Conservation (phyloP, 2,329 filamentous ascomycete species). For the Penicillium hordei region DNA sequence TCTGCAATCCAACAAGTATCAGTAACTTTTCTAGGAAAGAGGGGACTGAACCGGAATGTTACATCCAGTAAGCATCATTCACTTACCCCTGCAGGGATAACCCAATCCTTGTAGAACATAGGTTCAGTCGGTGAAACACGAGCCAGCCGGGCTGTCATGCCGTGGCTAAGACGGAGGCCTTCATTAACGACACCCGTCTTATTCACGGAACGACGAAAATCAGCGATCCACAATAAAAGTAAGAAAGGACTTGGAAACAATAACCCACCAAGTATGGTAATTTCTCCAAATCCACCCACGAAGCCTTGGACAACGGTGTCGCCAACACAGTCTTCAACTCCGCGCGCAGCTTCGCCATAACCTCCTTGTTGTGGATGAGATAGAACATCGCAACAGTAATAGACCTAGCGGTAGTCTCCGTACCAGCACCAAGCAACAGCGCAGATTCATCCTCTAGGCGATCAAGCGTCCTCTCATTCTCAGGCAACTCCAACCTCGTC, state of each 20-base stretch:
- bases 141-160: constrained; percentile 22
- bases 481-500: constrained; percentile 36
- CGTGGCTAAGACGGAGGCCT: constrained; percentile 23
- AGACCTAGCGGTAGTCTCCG: constrained; percentile 36
- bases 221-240: neutral
- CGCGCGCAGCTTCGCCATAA: constrained; percentile 22
- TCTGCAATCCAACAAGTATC: constrained; percentile 5
- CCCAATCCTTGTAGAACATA: constrained; percentile 21
- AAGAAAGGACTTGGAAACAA: neutral
- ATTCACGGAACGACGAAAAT: neutral
- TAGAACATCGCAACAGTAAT: constrained; percentile 35
- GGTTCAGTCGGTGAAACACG: constrained; percentile 20
- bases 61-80: neutral
- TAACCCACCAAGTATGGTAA: constrained; percentile 40
- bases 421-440: constrained; percentile 35
- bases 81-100: constrained; percentile 24
- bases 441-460: constrained; percentile 36
- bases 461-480: constrained; percentile 37
- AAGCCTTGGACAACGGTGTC: constrained; percentile 22
- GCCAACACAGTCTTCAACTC: constrained; percentile 33
- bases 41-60: too few relatives aligned
- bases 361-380: constrained; percentile 22
- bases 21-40: neutral
- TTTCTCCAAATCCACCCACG: constrained; percentile 36
- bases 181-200: constrained; percentile 26